Evolutionary conservation across 2,329 filamentous ascomycete species (phyloP), one percentile per base, ranked within the genome.

Genomic region (Colletotrichum sansevieriae): DNA sequence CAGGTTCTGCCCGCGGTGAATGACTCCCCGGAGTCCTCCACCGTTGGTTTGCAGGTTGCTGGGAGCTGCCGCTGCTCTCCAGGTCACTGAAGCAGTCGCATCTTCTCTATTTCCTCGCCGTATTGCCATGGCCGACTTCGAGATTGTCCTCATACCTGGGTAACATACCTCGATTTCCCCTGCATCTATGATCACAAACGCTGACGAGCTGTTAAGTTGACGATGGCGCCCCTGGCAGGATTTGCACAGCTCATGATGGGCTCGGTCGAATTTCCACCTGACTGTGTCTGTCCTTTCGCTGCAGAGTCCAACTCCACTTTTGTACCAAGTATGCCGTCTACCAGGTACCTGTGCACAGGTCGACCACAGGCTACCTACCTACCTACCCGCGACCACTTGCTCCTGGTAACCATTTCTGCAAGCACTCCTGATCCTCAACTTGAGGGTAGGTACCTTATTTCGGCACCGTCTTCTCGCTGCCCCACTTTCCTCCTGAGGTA

Each of bases 1-100:
- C n/a, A 20, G 25, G 2, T 54, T 35, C 49, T 52, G 3, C 33
- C 49, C 35, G 7, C 25, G 51, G 51, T 63, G 44, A 65, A 60
- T 46, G 33, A 67, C 64, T 51, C 58, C 64, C 56, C 54, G 51
- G 33, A 57, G 52, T 29, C 51, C 49, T 44, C 46, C 20, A 25
- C 13, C 41, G 15, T 11, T 22, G 4, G 25, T 62, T 33, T 41
- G 12, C 37, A 54, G 25, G 43, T 20, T 12, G 12, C 11, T 2
- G n/a, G 4, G 18, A 39, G 13, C 12, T 20, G 39, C 37, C 37
- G 37, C 37, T 39, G 12, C 35, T 39, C 25, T 25, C 25, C 25
- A 25, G 4, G 25, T 25, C 25, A 4, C 25, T 25, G 25, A 29
- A 29, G 29, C 25, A 7, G 29, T 29, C 29, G 29, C 29, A 29